A percentile compares a stretch with the other conserved stretches of the same genome.
Conservation (phyloP, 2,329 filamentous ascomycete species). For the Claviceps humidiphila region DNA sequence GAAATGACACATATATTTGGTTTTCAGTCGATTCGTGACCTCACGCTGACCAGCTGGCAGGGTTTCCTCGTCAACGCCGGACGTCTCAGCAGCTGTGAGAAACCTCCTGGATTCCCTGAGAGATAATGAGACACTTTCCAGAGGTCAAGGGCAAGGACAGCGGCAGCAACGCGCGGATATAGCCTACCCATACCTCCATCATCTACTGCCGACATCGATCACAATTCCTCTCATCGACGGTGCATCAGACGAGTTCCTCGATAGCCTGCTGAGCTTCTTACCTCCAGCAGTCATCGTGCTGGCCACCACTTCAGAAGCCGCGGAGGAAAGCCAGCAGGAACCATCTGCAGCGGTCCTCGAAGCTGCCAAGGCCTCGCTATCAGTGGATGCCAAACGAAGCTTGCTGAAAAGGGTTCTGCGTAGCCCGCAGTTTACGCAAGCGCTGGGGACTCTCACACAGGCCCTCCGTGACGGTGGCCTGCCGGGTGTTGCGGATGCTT, state of each 20-base stretch:
- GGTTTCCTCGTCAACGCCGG: conserved; percentile 43
- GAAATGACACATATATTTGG: conserved; percentile 8
- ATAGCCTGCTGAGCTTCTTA: conserved; percentile 64
- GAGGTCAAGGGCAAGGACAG: conserved; percentile 17
- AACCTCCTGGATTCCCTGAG: conserved; percentile 79
- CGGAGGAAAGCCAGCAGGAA: conserved; percentile 45
- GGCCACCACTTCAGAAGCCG: conserved; percentile 48
- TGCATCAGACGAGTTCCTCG: conserved; percentile 51
- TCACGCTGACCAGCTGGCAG: conserved; percentile 38
- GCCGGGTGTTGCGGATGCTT: conserved; percentile 76
- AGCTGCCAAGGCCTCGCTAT: conserved; percentile 62
- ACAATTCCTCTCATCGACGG: conserved; percentile 65
- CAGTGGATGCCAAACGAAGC: conserved; percentile 61
- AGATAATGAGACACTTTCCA: conserved; percentile 32
- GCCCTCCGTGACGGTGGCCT: conserved; percentile 83
- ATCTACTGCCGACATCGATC: conserved; percentile 65
- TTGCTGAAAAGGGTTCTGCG: conserved; percentile 71
- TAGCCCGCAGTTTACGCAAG: conserved; percentile 85
- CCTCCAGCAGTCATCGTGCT: conserved; percentile 69
- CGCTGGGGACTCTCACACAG: conserved; percentile 69
- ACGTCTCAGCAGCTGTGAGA: conserved; percentile 68
- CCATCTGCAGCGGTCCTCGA: conserved; percentile 55
- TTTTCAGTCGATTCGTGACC: conserved; percentile 1
- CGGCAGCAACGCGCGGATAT: conserved; percentile 30
- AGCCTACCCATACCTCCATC: conserved; percentile 69